Evolutionary conservation across 2,329 filamentous ascomycete species (phyloP), one percentile per base, ranked within the genome.

Genomic region (Dothistroma pini): DNA sequence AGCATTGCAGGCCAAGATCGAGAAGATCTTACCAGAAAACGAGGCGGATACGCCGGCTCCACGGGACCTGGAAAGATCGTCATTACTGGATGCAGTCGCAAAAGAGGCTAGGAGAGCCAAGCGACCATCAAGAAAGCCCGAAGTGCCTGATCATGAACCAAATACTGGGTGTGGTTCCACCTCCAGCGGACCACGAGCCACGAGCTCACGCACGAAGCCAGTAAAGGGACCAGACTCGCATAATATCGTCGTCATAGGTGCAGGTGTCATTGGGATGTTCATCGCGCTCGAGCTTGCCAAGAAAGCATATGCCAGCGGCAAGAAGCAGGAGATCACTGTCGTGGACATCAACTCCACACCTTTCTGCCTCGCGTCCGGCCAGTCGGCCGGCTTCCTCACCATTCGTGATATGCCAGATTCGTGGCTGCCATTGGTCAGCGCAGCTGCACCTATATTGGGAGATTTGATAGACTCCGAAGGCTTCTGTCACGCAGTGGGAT

Each of bases 251-350:
- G 63, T 70, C 49, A 47, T 71, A 41, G 69, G 69, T 25, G 68
- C 63, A 12, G 69, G 69, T 25, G 59, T 70, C 32, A 54, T 68
- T 12, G 69, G 69, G 16, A 59, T 71, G 6, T 65, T 61, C 38
- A 63, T 68, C n/a, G 69, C 69, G 4, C 59, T 58, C 21, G 62
- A 71, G 61, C 63, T 71, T 12, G 68, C 69, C 2, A 41, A 56
- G 34, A 49, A 58, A 51, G 47, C 59, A 12, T 51, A 47, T 4
- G 21, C 52, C 21, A 55, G 44, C 19, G 54, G 51, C 3, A 63
- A 53, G 38, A 19, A 61, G 1, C 66, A 68, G 35, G 56, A 47
- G 8, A 65, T 71, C 55, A 63, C 63, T 2, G 66, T 71, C 11
- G 57, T 71, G n/a, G 69, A 71, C n/a, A 59, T 66, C 44, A 57